Evolutionary conservation across 345 rosid genomes (phyloP).

Genomic region (Salix koriyanagi): DNA sequence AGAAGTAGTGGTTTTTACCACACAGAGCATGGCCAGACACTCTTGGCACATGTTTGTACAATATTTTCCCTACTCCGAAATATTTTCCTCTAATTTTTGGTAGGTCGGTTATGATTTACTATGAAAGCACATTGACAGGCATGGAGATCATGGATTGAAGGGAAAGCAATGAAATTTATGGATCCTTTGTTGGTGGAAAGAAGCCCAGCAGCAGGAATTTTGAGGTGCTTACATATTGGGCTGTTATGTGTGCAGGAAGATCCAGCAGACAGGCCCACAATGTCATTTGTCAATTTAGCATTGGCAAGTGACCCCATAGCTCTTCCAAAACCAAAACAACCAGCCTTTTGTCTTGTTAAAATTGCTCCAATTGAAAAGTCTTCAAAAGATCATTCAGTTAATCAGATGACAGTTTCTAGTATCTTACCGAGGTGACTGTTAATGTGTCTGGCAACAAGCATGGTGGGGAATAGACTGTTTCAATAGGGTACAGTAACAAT

Average conservation of each 20-base stretch:
- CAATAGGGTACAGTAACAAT: not conserved
- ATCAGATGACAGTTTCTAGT: not conserved
- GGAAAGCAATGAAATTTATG: not conserved
- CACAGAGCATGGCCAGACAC: not conserved
- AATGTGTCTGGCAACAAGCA: not conserved
- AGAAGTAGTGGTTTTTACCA: constrained; percentile 13
- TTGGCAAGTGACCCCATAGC: not conserved
- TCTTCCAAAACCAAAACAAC: not conserved
- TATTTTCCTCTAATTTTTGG: too few relatives aligned
- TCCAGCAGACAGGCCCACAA: constrained; percentile 2
- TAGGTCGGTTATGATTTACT: not conserved
- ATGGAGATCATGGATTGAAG: not conserved
- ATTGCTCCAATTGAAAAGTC: not conserved
- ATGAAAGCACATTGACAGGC: not conserved
- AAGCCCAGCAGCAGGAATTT: not conserved
- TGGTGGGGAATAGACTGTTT: not conserved
- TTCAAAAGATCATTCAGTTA: not conserved
- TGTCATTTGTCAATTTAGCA: not conserved
- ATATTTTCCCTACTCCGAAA: too few relatives aligned
- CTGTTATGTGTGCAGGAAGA: not conserved
- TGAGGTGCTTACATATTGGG: not conserved
- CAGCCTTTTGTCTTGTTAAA: not conserved
- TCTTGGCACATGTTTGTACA: constrained; percentile 7
- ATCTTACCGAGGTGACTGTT: constrained; percentile 2
- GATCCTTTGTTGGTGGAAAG: not conserved